Evolutionary conservation across 306 rosid species (phyloP).

Genomic region (Cucurbita ficifolia): DNA sequence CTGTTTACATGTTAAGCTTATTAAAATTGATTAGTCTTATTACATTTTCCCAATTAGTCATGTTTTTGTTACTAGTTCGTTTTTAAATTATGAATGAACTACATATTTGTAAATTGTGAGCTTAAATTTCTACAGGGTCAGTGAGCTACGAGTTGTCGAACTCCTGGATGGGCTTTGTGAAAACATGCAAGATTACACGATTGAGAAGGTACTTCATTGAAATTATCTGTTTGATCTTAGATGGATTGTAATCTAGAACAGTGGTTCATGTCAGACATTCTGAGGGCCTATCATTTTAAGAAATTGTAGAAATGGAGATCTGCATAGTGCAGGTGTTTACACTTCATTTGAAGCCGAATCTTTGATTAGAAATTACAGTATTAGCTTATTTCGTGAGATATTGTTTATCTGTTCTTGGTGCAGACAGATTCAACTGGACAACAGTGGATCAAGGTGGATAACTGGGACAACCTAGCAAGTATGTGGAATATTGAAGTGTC

Average conservation of each 20-base stretch:
- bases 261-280: background rate
- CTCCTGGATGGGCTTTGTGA: constrained; percentile 91
- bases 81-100: background rate
- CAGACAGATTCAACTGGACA: constrained; percentile 33
- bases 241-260: background rate
- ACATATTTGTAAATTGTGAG: background rate
- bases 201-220: constrained; percentile 32
- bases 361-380: background rate
- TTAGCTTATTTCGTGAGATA: background rate
- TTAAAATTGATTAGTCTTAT: constrained; percentile 3
- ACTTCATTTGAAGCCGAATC: background rate
- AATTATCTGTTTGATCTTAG: background rate
- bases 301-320: background rate
- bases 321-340: background rate
- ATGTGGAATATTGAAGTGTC: constrained; percentile 6
- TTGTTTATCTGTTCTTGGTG: constrained; percentile 15
- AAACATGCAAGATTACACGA: constrained; percentile 89
- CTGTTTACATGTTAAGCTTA: background rate
- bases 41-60: background rate
- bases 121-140: constrained; percentile 35
- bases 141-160: constrained; percentile 83
- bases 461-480: constrained; percentile 67
- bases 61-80: background rate
- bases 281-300: background rate
- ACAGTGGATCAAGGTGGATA: constrained; percentile 66